Percentiles rank a stretch among this genome's conserved stretches.
Conservation (phyloP, 805 yeast genomes). For the Candida rishiriensis region DNA sequence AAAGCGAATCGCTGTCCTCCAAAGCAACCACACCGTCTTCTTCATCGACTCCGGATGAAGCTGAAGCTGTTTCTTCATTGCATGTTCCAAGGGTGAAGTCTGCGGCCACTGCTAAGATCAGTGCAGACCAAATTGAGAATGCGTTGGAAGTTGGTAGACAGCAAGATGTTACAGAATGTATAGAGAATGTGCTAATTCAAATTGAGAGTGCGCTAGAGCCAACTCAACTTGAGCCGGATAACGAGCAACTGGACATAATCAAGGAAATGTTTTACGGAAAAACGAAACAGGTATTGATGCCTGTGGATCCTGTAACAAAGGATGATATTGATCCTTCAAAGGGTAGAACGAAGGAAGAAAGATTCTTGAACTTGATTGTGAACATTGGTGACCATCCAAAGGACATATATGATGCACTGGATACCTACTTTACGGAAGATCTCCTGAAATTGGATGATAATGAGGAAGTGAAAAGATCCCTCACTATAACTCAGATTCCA, state of each 20-base stretch:
- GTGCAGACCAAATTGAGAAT: slow-evolving; percentile 64
- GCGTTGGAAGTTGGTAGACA: slow-evolving; percentile 83
- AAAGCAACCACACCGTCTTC: not conserved
- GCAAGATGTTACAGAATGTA: slow-evolving; percentile 97
- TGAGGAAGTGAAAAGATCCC: slow-evolving; percentile 68
- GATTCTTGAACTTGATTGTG: slow-evolving; percentile 77
- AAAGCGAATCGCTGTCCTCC: not conserved
- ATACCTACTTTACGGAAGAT: slow-evolving; percentile 76
- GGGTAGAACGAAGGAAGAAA: slow-evolving; percentile 55
- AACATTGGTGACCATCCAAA: slow-evolving; percentile 86
- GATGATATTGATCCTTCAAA: slow-evolving; percentile 22
- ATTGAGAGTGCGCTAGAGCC: slow-evolving; percentile 85
- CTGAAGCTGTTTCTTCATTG: slow-evolving; percentile 2
- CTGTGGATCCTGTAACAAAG: slow-evolving; percentile 33
- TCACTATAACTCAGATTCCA: slow-evolving; percentile 71
- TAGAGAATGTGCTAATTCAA: slow-evolving; percentile 88
- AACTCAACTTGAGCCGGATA: slow-evolving; percentile 55
- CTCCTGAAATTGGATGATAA: slow-evolving; percentile 62
- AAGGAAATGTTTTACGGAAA: slow-evolving; percentile 82
- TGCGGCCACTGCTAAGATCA: slow-evolving; percentile 34
- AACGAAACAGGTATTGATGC: slow-evolving; percentile 70
- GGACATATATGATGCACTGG: slow-evolving; percentile 86
- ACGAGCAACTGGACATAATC: slow-evolving; percentile 79
- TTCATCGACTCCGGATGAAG: not conserved
- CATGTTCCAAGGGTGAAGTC: slow-evolving; percentile 26